These are phyloP conservation scores for Raffaelea deltoideospora DNA, from an alignment of 2,329 filamentous ascomycete genomes.

Conservation along the genomic window DNA sequence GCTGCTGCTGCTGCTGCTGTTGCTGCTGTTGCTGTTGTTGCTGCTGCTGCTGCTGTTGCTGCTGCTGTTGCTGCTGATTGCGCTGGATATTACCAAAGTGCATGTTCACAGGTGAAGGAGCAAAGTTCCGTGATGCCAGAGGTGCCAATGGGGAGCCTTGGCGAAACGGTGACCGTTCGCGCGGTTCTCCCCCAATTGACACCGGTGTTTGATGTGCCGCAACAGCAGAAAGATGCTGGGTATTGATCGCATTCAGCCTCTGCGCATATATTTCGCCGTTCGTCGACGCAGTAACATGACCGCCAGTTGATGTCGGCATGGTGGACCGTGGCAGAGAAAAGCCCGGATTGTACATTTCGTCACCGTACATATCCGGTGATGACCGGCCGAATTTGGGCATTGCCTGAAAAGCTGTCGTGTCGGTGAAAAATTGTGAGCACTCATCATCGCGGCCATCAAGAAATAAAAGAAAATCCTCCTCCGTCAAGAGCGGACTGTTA, in stretches of 20 bases:
- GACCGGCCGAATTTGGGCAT: slow-evolving; percentile 71
- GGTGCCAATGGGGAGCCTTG: slow-evolving; percentile 50
- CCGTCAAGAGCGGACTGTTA: neutral
- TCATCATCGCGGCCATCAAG: slow-evolving; percentile 27
- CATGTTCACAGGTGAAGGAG: slow-evolving; percentile 12
- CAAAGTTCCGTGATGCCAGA: slow-evolving; percentile 27
- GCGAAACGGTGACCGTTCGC: slow-evolving; percentile 71
- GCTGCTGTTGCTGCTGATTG: slow-evolving; percentile 46
- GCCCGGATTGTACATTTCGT: slow-evolving; percentile 68
- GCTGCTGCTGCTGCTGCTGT: slow-evolving; percentile 34
- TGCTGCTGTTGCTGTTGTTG: slow-evolving; percentile 17
- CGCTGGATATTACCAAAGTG: slow-evolving; percentile 33
- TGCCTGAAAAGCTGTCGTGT: slow-evolving; percentile 39
- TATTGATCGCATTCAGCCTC: slow-evolving; percentile 65
- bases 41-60: slow-evolving; percentile 16
- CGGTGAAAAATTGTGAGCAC: slow-evolving; percentile 49
- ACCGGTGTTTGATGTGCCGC: slow-evolving; percentile 27
- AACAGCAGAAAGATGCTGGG: slow-evolving; percentile 48
- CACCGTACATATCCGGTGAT: slow-evolving; percentile 71
- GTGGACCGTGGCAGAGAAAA: slow-evolving; percentile 43
- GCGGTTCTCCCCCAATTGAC: slow-evolving; percentile 26
- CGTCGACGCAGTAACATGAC: slow-evolving; percentile 31
- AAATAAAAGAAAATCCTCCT: slow-evolving; percentile 3
- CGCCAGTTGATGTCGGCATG: slow-evolving; percentile 24
- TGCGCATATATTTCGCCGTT: slow-evolving; percentile 54